Evolutionary conservation across 805 yeast species (phyloP).

Genomic region (Candida yuanshanica): DNA sequence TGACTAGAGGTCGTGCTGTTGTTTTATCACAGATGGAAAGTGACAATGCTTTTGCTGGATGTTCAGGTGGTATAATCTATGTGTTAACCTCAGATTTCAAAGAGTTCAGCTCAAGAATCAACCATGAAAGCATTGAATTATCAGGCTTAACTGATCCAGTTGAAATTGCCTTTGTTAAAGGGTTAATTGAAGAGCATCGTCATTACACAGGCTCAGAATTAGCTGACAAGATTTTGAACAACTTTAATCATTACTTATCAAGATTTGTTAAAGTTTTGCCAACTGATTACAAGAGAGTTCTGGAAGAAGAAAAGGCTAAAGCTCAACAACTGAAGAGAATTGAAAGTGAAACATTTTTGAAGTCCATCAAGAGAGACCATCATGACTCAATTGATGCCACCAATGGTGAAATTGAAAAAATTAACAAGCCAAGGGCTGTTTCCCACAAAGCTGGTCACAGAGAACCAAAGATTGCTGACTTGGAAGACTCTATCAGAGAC

Average conservation of each 20-base stretch:
- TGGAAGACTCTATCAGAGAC: slow-evolving; percentile 84
- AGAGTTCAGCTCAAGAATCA: slow-evolving; percentile 77
- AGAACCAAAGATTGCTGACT: slow-evolving; percentile 85
- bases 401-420: slow-evolving; percentile 70
- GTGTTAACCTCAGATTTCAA: slow-evolving; percentile 88
- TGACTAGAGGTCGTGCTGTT: slow-evolving; percentile 98
- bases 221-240: slow-evolving; percentile 74
- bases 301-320: slow-evolving; percentile 67
- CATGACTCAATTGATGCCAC: slow-evolving; percentile 75
- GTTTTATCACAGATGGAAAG: slow-evolving; percentile 89
- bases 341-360: slow-evolving; percentile 60
- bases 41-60: slow-evolving; percentile 86
- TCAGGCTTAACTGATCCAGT: slow-evolving; percentile 73
- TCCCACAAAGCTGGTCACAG: slow-evolving; percentile 29
- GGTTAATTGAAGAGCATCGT: slow-evolving; percentile 89
- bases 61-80: slow-evolving; percentile 99
- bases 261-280: slow-evolving; percentile 93
- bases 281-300: slow-evolving; percentile 81
- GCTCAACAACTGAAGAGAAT: slow-evolving; percentile 52
- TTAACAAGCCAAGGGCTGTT: slow-evolving; percentile 14
- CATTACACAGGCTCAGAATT: slow-evolving; percentile 91
- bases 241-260: slow-evolving; percentile 84
- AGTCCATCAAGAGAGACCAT: slow-evolving; percentile 64
- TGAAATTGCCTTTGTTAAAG: slow-evolving; percentile 91
- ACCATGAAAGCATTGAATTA: slow-evolving; percentile 76